phyloP scores from a whole-genome alignment of 169 alveolate genomes.

The Plasmodium ovale region DNA sequence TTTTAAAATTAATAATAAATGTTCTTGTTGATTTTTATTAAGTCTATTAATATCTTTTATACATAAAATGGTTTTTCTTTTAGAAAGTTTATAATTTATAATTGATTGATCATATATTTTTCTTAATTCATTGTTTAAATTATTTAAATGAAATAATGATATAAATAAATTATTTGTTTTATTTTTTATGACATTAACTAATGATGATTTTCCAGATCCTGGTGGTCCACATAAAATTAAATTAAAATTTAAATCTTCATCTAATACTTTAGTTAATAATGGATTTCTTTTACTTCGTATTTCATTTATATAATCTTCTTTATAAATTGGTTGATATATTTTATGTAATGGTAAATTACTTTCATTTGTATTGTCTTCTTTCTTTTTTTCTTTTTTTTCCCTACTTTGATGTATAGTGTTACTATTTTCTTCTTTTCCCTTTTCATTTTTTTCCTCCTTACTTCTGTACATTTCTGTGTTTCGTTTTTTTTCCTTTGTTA shows the following conservation, averaged over 20 bases:
- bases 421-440: conserved; percentile 4
- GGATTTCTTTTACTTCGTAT: conserved; percentile 55
- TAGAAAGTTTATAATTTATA: conserved; percentile 40
- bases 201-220: conserved; percentile 85
- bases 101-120: conserved; percentile 52
- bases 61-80: conserved; percentile 42
- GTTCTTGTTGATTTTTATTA: conserved; percentile 70
- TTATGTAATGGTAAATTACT: conserved; percentile 61
- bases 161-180: conserved; percentile 55
- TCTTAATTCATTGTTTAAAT: conserved; percentile 60
- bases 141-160: conserved; percentile 59
- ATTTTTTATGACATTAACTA: conserved; percentile 80
- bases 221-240: conserved; percentile 86
- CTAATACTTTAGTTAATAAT: conserved; percentile 27
- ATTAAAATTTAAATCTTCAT: conserved; percentile 72
- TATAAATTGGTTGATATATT: conserved; percentile 63
- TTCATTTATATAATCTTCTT: conserved; percentile 69
- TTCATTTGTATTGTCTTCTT: background rate
- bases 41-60: conserved; percentile 74
- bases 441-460: background rate
- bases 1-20: conserved; percentile 41
- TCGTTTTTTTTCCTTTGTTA: background rate
- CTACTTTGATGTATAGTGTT: background rate
- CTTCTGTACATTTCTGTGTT: background rate
- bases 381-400: background rate